phyloP scores from a whole-genome alignment of 1,284 basidiomycete genomes.

The Fomitopsis pinicola region DNA sequence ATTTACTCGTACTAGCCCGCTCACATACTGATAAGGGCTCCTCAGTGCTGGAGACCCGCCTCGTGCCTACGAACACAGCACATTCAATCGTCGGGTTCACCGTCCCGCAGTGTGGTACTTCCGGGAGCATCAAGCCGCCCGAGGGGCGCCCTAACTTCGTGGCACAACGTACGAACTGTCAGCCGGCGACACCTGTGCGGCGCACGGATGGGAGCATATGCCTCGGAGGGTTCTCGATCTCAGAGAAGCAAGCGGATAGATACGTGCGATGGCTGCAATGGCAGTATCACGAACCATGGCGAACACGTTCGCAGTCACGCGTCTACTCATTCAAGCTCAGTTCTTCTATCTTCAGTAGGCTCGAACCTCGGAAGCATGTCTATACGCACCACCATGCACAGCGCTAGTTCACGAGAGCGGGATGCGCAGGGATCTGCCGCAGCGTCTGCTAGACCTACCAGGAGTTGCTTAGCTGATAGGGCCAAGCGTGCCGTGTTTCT shows the following conservation, averaged over 20 bases:
- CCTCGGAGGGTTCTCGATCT: background rate
- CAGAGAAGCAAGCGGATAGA: background rate
- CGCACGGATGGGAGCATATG: background rate
- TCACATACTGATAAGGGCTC: background rate
- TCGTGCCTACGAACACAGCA: background rate
- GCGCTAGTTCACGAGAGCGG: too few species aligned
- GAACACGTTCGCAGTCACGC: background rate
- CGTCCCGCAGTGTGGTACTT: background rate
- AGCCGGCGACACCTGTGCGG: background rate
- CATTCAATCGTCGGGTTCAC: background rate
- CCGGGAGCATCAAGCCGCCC: background rate
- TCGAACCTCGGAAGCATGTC: background rate
- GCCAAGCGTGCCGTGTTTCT: background rate
- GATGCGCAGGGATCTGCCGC: too few species aligned
- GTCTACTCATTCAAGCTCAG: background rate
- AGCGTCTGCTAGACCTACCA: too few species aligned
- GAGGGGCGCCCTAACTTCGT: background rate
- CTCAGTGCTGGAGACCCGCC: background rate
- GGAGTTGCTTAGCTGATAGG: too few species aligned
- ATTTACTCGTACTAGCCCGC: background rate
- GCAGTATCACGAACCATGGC: background rate
- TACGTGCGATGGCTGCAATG: too few species aligned
- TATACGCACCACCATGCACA: background rate
- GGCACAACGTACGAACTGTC: background rate
- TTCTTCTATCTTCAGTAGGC: background rate